Evolutionary conservation across 371 early-diverging fungal genomes (phyloP).

Genomic region (Rhizomucor pusillus): DNA sequence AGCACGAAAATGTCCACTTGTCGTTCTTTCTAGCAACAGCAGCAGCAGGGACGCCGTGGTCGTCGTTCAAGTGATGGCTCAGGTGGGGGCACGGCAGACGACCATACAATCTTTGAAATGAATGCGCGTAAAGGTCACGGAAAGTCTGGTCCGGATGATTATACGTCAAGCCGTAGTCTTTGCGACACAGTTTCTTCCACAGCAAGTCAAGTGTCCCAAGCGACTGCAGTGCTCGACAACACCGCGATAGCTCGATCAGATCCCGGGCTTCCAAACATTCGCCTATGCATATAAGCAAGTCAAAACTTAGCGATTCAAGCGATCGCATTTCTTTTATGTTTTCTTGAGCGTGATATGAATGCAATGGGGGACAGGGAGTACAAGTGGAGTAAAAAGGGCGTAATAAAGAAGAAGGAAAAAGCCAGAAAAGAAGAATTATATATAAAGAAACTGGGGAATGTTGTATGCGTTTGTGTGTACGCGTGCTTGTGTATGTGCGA

Average conservation of each 20-base stretch:
- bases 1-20: constrained; percentile 2
- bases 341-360: constrained; percentile 81
- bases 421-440: not conserved
- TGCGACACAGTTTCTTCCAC: constrained; percentile 23
- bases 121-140: constrained; percentile 15
- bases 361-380: no score
- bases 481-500: no score
- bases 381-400: not conserved
- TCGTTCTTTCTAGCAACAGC: not conserved
- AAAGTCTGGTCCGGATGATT: constrained; percentile 28
- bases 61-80: not conserved
- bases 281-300: constrained; percentile 11
- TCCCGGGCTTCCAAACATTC: constrained; percentile 7
- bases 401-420: not conserved
- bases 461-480: no score
- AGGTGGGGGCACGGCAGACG: constrained; percentile 24
- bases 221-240: constrained; percentile 5
- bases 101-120: constrained; percentile 2
- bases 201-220: constrained; percentile 11
- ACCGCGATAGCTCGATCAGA: constrained; percentile 7
- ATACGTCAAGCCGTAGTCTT: constrained; percentile 20
- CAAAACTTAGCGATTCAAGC: constrained; percentile 6
- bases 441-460: no score
- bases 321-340: constrained; percentile 73
- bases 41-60: not conserved